Conservation (phyloP, 805 yeast species). For the Jamesozyma spencerorum region DNA sequence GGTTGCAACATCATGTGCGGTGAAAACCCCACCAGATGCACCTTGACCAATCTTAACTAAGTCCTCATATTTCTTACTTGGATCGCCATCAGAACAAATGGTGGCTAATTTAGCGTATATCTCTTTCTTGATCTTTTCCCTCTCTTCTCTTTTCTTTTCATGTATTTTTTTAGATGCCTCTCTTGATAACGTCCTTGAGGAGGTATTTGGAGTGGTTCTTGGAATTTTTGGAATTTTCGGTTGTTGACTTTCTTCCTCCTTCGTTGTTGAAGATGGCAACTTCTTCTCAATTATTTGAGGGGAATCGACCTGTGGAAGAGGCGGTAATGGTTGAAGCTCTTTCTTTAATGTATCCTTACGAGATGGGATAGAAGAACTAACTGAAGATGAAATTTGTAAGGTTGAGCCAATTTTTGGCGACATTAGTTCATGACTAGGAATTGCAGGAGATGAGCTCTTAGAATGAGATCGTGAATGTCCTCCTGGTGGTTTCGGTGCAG, state of each 20-base stretch:
- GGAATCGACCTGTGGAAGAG: constrained; percentile 10
- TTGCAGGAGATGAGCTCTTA: not conserved
- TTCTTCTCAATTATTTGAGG: not conserved
- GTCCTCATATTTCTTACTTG: constrained; percentile 56
- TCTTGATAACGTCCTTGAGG: constrained; percentile 6
- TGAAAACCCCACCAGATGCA: constrained; percentile 94
- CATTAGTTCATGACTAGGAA: not conserved
- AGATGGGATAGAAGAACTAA: constrained; percentile 7
- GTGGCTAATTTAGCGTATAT: constrained; percentile 46
- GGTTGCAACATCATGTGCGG: constrained; percentile 58
- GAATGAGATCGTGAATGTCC: not conserved
- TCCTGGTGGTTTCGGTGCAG: constrained; percentile 54
- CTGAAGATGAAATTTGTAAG: not conserved
- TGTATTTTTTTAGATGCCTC: constrained; percentile 20
- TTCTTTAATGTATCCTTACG: constrained; percentile 17
- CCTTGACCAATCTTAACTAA: constrained; percentile 92
- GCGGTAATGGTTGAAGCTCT: constrained; percentile 23
- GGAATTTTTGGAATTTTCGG: constrained; percentile 1
- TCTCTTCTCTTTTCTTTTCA: constrained; percentile 70
- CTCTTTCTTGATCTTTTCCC: constrained; percentile 48
- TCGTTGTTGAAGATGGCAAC: not conserved
- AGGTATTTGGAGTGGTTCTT: constrained; percentile 1
- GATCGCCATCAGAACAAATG: constrained; percentile 82
- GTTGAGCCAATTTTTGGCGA: not conserved
- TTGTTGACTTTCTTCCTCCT: not conserved